These are phyloP conservation scores for Antrodiella citrinella DNA, from an alignment of 768 basidiomycete genomes.

Conservation along the genomic window DNA sequence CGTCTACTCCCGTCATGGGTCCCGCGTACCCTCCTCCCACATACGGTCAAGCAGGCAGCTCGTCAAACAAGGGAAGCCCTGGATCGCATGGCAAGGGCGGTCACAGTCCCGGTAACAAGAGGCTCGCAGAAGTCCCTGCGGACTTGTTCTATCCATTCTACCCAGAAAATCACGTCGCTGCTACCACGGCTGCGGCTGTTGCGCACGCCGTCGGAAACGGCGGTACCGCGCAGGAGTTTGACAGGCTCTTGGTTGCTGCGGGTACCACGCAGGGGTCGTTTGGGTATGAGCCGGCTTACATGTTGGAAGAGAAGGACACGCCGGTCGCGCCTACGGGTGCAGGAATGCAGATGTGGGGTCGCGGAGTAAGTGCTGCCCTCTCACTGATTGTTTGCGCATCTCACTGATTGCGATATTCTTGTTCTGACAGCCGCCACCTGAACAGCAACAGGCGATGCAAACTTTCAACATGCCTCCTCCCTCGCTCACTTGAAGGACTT, in stretches of 20 bases:
- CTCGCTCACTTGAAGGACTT: too few species aligned
- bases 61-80: slow-evolving; percentile 8
- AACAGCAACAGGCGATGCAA: too few species aligned
- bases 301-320: slow-evolving; percentile 58
- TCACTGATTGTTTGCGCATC: too few species aligned
- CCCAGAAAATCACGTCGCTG: slow-evolving; percentile 38
- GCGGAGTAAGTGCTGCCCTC: slow-evolving; percentile 7
- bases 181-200: slow-evolving; percentile 11
- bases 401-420: too few species aligned
- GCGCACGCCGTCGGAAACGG: not conserved
- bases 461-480: too few species aligned
- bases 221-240: slow-evolving; percentile 31
- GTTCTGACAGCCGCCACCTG: too few species aligned
- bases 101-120: slow-evolving; percentile 13
- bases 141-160: slow-evolving; percentile 75
- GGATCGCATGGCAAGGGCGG: slow-evolving; percentile 4
- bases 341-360: slow-evolving; percentile 30
- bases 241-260: slow-evolving; percentile 51
- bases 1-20: slow-evolving; percentile 26
- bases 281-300: slow-evolving; percentile 55
- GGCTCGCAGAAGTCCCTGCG: slow-evolving; percentile 59
- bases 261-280: slow-evolving; percentile 49
- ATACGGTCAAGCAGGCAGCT: slow-evolving; percentile 20
- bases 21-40: slow-evolving; percentile 24
- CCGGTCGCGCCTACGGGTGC: slow-evolving; percentile 7